Evolutionary conservation across 73 alveolate species (phyloP).

Genomic region (Paramecium sexaurelia): DNA sequence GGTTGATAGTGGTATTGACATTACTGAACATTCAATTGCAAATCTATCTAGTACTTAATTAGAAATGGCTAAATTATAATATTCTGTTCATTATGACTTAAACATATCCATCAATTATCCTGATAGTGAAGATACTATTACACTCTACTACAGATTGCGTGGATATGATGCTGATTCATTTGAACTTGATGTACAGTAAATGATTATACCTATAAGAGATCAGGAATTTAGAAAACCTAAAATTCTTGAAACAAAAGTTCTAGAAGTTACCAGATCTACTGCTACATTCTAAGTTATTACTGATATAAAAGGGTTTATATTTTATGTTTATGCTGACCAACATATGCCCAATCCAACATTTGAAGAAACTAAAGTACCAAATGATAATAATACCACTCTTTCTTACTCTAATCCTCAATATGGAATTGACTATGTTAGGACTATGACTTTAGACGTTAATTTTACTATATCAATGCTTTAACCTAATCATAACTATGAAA

Average conservation of each 20-base stretch:
- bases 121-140: not conserved
- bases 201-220: constrained; percentile 28
- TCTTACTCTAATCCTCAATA: constrained; percentile 50
- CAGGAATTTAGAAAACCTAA: not conserved
- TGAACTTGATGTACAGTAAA: not conserved
- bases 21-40: not conserved
- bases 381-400: constrained; percentile 20
- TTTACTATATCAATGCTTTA: constrained; percentile 31
- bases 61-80: constrained; percentile 44
- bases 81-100: not conserved
- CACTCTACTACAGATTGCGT: not conserved
- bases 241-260: not conserved
- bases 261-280: constrained; percentile 55
- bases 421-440: constrained; percentile 63
- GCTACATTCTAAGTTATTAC: constrained; percentile 48
- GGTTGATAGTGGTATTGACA: not conserved
- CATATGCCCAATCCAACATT: constrained; percentile 61
- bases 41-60: constrained; percentile 32
- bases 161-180: constrained; percentile 64
- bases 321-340: constrained; percentile 61
- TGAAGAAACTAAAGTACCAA: not conserved
- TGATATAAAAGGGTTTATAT: constrained; percentile 62
- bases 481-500: constrained; percentile 58
- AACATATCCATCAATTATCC: constrained; percentile 4
- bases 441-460: constrained; percentile 7